Conservation (phyloP, 1,139 yeast genomes). For the Magnusiomyces suaveolens region DNA sequence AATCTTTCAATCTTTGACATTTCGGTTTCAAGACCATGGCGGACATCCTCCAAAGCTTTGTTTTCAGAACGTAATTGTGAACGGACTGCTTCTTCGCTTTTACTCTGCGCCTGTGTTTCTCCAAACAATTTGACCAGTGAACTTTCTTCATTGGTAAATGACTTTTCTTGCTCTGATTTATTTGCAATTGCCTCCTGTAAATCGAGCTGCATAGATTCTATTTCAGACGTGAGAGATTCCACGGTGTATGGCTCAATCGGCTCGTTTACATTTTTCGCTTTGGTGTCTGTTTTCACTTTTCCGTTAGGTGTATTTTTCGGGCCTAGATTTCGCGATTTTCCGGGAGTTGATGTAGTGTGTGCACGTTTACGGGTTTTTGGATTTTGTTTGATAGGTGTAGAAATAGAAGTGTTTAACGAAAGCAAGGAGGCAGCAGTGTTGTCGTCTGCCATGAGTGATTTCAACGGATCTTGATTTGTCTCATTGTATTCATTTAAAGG, state of each 20-base stretch:
- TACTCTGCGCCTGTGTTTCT: constrained; percentile 38
- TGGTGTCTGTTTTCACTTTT: neutral
- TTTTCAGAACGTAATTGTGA: constrained; percentile 41
- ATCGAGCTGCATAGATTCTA: constrained; percentile 44
- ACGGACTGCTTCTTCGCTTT: constrained; percentile 41
- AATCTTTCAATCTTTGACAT: constrained; percentile 27
- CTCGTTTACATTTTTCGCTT: neutral
- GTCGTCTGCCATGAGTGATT: constrained; percentile 5
- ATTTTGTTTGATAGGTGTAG: constrained; percentile 1
- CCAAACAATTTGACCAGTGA: constrained; percentile 36
- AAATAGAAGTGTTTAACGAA: neutral
- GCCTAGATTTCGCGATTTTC: neutral
- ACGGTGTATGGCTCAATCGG: constrained; percentile 31
- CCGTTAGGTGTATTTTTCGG: constrained; percentile 1
- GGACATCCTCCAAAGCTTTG: constrained; percentile 39
- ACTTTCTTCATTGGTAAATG: constrained; percentile 38
- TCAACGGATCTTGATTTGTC: constrained; percentile 11
- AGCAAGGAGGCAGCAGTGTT: constrained; percentile 1
- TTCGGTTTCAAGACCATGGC: constrained; percentile 33
- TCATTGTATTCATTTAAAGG: constrained; percentile 18
- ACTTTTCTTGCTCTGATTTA: constrained; percentile 34
- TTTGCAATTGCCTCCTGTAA: constrained; percentile 37
- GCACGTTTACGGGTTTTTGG: neutral
- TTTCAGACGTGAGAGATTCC: constrained; percentile 41
- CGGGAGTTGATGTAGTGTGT: neutral